Conservation (phyloP, 2,329 filamentous ascomycete genomes). For the Akanthomyces dipterigenus region DNA sequence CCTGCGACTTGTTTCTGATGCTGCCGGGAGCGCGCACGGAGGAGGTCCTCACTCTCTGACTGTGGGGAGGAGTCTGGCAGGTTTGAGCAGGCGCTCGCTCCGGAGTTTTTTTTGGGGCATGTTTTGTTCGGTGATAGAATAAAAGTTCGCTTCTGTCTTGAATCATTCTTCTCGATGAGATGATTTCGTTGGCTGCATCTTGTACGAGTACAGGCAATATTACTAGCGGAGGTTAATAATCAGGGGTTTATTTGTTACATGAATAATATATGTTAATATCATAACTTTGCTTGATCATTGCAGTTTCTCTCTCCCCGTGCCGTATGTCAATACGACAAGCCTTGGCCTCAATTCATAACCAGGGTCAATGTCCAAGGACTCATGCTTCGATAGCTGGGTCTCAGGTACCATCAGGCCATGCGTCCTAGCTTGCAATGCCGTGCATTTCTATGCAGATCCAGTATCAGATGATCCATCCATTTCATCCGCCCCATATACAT, state of each 20-base stretch:
- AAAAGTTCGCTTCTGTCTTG: slow-evolving; percentile 5
- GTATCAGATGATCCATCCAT: neutral
- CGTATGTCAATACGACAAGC: no score
- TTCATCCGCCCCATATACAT: neutral
- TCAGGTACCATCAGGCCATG: no score
- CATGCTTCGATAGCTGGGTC: no score
- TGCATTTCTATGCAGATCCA: neutral
- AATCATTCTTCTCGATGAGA: neutral
- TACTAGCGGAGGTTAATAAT: slow-evolving; percentile 11
- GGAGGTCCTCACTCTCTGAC: neutral
- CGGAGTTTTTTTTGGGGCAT: neutral
- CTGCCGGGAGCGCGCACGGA: neutral
- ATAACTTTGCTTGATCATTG: neutral
- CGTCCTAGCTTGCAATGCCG: neutral
- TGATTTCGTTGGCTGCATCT: neutral
- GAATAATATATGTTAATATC: neutral
- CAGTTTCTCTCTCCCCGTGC: neutral
- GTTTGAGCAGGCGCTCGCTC: neutral
- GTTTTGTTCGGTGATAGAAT: neutral
- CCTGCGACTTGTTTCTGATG: neutral
- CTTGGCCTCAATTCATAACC: no score
- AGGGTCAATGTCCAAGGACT: no score
- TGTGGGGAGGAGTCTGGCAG: neutral
- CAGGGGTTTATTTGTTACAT: neutral
- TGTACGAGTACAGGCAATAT: neutral